Evolutionary conservation across 306 rosid species (phyloP), one percentile per base, ranked within the genome.

Genomic region (Lathyrus tuberosus): DNA sequence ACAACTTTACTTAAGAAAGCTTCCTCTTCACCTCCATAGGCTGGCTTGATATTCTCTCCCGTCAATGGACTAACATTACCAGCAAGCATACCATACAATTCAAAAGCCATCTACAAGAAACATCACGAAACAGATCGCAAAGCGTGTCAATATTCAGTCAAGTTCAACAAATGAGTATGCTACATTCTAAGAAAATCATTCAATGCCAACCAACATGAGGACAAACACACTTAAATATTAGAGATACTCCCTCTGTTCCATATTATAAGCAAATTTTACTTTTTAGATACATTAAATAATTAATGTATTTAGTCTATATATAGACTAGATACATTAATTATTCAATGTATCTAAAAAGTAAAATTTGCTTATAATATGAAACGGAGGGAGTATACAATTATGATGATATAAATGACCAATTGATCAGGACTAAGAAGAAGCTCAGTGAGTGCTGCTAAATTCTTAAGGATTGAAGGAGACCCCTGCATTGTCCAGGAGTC

Each of bases 11-110:
- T 78, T 62, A 94, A 77, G 83, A 88, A 94, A 65, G 96, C 95
- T 82, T 94, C 98, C 61, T 87, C 91, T 81, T 88, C 97, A 69
- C 98, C 97, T 63, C 98, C 98, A 84, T 94, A 94, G 35, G 98
- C 98, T 62, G 98, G 98, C 78, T 94, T 90, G 66, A 94, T 84
- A 76, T 91, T 94, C 81, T 94, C 98, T 43, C 98, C 98, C 7
- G 98, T 90, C 97, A 87, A 83, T 70, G 98, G 97, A 82, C 98
- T 94, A 24, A 94, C 96, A 75, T 90, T 94, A 76, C 98, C 97
- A 76, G 98, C 97, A 72, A 94, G 87, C 96, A 94, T 94, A 54
- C 98, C 98, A 76, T 94, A 94, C 89, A 94, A 79, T 71, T 94
- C 97, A 83, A 94, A 94, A 24, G 97, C 98, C 98, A 94, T 94